Evolutionary conservation across 2,329 filamentous ascomycete genomes (phyloP), one percentile per base, ranked within the genome.

Genomic region (Colletotrichum sublineola): DNA sequence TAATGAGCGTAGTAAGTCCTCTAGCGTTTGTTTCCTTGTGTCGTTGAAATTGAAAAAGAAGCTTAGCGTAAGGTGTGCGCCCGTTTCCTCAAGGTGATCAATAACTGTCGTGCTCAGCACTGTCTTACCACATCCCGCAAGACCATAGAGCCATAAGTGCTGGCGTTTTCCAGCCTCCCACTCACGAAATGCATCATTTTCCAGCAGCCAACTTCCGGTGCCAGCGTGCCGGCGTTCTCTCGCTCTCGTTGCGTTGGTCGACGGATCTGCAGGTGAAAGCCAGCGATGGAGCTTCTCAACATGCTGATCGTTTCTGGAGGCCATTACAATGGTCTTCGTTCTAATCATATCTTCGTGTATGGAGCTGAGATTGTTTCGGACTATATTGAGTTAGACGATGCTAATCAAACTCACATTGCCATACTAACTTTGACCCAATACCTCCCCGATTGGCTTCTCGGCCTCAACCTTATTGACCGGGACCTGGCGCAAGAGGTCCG

Each of bases 11-110:
- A 77, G 1, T 0, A 77, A 56, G 0, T 57, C 57, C 3, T 75
- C 55, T 0, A 75, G 5, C 0, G 18, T 76, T 33, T 79, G 74
- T n/a, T 79, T 78, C 2, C 6, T 60, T 0, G n/a, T 36, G 5
- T 79, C 73, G 18, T 40, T 75, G 44, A 77, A 77, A 63, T 77
- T 74, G 44, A 77, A 78, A 62, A 75, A 78, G 52, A 77, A 76
- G 3, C 1, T 38, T 8, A 78, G 62, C 3, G 64, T 50, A 1
- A 40, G 24, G 1, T 18, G 24, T 8, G 44, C 65, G 2, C 36
- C 11, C 1, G 1, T 36, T 20, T 48, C 31, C 0, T 0, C 3
- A 1, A 78, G 69, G 31, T 77, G 1, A 24, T 77, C 75, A 0
- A 77, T 12, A 1, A 78, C 53, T 0, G 20, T 75, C 1, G 74